Evolutionary conservation across 495 filamentous ascomycete genomes (phyloP), one percentile per base, ranked within the genome.

Genomic region (Podospora pseudocomata): DNA sequence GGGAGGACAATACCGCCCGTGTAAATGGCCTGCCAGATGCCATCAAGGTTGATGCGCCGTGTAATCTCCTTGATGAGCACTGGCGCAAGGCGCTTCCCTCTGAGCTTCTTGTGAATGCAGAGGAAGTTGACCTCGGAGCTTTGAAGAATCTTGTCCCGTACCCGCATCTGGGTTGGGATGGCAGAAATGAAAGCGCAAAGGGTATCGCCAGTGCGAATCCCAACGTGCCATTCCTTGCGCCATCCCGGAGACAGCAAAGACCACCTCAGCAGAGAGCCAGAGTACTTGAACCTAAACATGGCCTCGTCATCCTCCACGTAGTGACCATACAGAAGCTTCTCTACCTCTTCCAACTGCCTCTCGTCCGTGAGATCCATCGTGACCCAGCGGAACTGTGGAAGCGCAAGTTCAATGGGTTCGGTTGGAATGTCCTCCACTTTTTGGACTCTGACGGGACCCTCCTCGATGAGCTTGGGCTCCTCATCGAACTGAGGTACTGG

Each of bases 1-100:
- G 95, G 96, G 2, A 99, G 84, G 32, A 98, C 87, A 23, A 94
- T 86, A 53, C 95, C 95, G 28, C 87, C 95, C 1, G 96, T 99
- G 79, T 97, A 97, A 73, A 98, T 92, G 49, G 94, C 96, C 77
- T 97, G 94, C 83, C 88, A 98, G 68, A 96, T 90, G 3, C 88
- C 90, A 55, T 87, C 83, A 27, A 90, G 74, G 77, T 98, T 94
- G 81, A 92, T 94, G 61, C 92, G 86, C 20, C 95, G 89, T 11
- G 95, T 97, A 75, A 99, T 93, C 76, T 98, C 95, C 76, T 97
- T 96, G 81, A 99, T 99, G 55, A 99, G 86, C 4, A 97, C 90
- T 0, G 95, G 95, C 0, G 95, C 86, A 54, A 99, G 86, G 13
- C 96, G 89, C 80, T 99, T 97, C 16, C 90, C 88, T 56, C 96